A percentile compares a stretch with the other conserved stretches of the same genome.
phyloP scores from a whole-genome alignment of 1,284 basidiomycete genomes.

The Grifola frondosa region DNA sequence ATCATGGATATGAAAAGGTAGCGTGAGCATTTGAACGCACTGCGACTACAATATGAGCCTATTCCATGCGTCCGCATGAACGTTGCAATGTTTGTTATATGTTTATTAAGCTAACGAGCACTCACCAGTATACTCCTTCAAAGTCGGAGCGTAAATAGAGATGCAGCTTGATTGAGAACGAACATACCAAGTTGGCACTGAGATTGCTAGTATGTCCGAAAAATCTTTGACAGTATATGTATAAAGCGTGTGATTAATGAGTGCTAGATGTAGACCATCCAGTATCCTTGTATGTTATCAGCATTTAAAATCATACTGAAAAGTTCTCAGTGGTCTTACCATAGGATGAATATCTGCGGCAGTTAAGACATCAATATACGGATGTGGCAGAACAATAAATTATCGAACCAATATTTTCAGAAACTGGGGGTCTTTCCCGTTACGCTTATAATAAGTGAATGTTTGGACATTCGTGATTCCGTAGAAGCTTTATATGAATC shows the following conservation, averaged over 20 bases:
- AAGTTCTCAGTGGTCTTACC: constrained; percentile 5
- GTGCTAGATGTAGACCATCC: constrained; percentile 18
- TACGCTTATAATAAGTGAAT: constrained; percentile 23
- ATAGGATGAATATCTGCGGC: constrained; percentile 16
- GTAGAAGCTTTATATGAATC: no score
- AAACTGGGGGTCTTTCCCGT: constrained; percentile 16
- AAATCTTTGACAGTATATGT: constrained; percentile 19
- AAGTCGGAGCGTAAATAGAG: no score
- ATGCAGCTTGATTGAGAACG: no score
- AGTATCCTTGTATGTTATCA: constrained; percentile 11
- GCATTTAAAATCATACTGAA: no score
- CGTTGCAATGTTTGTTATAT: no score
- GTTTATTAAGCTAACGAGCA: no score
- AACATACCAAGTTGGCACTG: constrained; percentile 15
- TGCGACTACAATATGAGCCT: constrained; percentile 19
- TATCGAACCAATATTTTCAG: constrained; percentile 23
- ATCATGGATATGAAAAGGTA: no score
- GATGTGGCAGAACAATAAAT: neutral
- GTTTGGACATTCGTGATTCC: constrained; percentile 26
- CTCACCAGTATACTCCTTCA: constrained; percentile 21
- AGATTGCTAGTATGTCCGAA: constrained; percentile 8
- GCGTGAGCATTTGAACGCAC: constrained; percentile 7
- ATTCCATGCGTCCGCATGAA: neutral
- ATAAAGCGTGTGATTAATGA: constrained; percentile 20
- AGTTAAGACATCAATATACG: neutral